Evolutionary conservation across 441 rosid genomes (phyloP), one percentile per base, ranked within the genome.

Genomic region (Bocquillonia castaneifolia): DNA sequence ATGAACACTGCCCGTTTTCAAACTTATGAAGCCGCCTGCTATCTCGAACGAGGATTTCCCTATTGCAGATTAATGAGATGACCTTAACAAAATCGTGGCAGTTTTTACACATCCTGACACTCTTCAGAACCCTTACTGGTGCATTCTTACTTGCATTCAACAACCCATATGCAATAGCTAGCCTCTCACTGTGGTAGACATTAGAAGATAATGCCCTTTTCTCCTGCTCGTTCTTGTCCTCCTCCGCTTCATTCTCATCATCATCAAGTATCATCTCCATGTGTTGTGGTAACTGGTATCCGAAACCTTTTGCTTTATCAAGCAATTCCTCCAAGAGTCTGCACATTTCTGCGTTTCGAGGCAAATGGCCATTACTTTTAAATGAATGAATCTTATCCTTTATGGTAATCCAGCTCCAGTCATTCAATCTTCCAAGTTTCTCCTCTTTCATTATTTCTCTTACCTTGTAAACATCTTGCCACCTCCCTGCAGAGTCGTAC

Each of bases 381-480:
- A 86, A 86, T 0, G 80, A 72, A 73, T 77, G 71, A 58, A 79
- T 67, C 71, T 72, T 69, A 23, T 74, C 87, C 74, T 77, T 81
- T 28, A 73, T 73, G 66, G 70, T 78, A 66, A 86, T 80, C 86
- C 85, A 79, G 79, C 88, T 81, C 84, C 80, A 80, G 58, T 86
- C 84, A 6, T 57, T 61, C 55, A 51, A 52, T 65, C 63, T 68
- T 26, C 78, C 62, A 1, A 72, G 39, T 67, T 79, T 52, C 62
- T 77, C 74, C n/a, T 70, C 79, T 72, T 54, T 74, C 83, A 78
- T 74, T 64, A 80, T 7, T 63, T 66, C 70, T 68, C 64, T 75
- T 53, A 80, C 71, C 69, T 59, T 63, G 3, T 74, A 67, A 68
- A 74, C 85, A 52, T 80, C 86, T 50, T 78, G 70, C 85, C 80